Evolutionary conservation across 2,329 filamentous ascomycete species (phyloP).

Genomic region (Pseudovirgaria hyperparasitica): DNA sequence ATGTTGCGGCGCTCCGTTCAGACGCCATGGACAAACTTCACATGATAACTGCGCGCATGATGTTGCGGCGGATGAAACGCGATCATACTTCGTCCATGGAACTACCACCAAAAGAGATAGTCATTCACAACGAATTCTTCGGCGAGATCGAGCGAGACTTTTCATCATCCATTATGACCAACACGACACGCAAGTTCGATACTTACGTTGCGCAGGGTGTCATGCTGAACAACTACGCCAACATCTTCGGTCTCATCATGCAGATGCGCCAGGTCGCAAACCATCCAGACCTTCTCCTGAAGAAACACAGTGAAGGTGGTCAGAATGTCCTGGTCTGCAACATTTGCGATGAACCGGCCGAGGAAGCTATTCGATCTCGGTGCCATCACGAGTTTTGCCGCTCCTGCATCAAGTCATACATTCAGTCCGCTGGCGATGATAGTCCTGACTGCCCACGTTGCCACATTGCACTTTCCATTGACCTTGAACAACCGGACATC

Average conservation of each 20-base stretch:
- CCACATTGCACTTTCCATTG: conserved; percentile 79
- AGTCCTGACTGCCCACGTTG: conserved; percentile 73
- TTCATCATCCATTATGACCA: conserved; percentile 89
- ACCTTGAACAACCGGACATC: conserved; percentile 89
- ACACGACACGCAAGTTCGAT: conserved; percentile 76
- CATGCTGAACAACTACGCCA: conserved; percentile 91
- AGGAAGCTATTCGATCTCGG: conserved; percentile 82
- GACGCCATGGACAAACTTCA: conserved; percentile 71
- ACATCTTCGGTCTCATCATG: conserved; percentile 98
- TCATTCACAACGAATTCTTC: conserved; percentile 90
- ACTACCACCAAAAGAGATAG: conserved; percentile 84
- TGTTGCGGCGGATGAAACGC: conserved; percentile 88
- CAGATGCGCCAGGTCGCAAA: conserved; percentile 98
- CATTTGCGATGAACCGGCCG: conserved; percentile 91
- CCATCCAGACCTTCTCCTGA: conserved; percentile 85
- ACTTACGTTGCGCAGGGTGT: conserved; percentile 93
- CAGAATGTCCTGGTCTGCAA: conserved; percentile 86
- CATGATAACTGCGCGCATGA: conserved; percentile 81
- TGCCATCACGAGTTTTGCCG: conserved; percentile 92
- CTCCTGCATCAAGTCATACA: conserved; percentile 65
- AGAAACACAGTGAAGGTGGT: conserved; percentile 72
- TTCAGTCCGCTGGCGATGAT: conserved; percentile 50
- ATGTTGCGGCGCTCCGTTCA: conserved; percentile 42
- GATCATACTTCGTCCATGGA: conserved; percentile 94
- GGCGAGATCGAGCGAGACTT: conserved; percentile 94